Evolutionary conservation across 371 early-diverging fungal genomes (phyloP).

Genomic region (Vairimorpha ceranae): DNA sequence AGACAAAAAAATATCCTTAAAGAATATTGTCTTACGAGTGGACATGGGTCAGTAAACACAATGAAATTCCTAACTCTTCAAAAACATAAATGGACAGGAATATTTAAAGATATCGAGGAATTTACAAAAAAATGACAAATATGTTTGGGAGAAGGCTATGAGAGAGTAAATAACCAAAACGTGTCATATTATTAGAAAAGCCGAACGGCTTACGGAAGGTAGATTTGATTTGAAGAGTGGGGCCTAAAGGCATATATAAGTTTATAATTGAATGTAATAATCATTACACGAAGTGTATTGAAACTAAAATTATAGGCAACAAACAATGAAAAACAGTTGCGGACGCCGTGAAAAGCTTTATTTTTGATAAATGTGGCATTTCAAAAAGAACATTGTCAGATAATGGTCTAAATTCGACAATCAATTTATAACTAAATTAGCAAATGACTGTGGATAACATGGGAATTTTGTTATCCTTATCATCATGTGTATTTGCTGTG

Average conservation of each 20-base stretch:
- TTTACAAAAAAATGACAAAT: conserved; percentile 4
- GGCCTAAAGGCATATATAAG: neutral
- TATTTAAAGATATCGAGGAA: conserved; percentile 25
- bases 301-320: neutral
- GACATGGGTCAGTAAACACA: conserved; percentile 15
- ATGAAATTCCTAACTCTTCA: conserved; percentile 24
- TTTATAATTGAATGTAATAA: neutral
- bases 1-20: neutral
- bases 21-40: neutral
- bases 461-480: no score
- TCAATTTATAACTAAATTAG: no score
- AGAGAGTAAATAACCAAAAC: no score
- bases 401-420: no score
- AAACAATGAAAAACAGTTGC: no score
- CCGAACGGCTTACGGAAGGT: neutral
- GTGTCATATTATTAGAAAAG: neutral
- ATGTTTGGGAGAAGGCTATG: no score
- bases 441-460: no score
- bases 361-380: no score
- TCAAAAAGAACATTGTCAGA: no score
- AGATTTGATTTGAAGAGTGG: neutral
- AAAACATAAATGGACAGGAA: conserved; percentile 10
- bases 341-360: no score
- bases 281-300: neutral
- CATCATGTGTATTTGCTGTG: no score